These are phyloP conservation scores for Apostasia shenzhenica DNA, from an alignment of 106 monocot species.

Conservation along the genomic window DNA sequence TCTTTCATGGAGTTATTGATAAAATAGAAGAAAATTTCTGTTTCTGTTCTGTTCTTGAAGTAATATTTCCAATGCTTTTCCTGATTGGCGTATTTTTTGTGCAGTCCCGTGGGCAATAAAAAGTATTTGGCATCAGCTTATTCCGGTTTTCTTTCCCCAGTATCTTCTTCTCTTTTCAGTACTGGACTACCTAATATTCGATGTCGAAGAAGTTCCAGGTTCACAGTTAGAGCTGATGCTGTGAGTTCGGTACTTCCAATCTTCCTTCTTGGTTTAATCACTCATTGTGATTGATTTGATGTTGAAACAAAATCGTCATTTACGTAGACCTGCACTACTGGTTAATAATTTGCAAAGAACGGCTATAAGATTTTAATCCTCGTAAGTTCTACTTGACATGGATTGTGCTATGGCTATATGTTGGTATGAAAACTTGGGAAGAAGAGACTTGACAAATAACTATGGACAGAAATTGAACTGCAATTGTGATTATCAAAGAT, in stretches of 20 bases:
- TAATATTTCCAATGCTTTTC: neutral
- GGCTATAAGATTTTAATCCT: neutral
- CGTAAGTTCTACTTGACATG: neutral
- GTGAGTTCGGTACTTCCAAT: slow-evolving; percentile 33
- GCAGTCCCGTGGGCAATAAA: slow-evolving; percentile 27
- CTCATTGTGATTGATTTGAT: neutral
- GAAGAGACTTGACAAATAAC: too few relatives aligned
- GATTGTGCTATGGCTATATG: too few relatives aligned
- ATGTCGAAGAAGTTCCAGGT: slow-evolving; percentile 27
- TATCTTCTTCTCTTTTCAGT: slow-evolving; percentile 28
- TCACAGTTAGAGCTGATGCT: slow-evolving; percentile 76
- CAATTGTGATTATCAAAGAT: too few relatives aligned
- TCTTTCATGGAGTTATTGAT: neutral
- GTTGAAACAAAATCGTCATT: neutral
- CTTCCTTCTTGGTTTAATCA: too few relatives aligned
- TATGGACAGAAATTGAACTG: too few relatives aligned
- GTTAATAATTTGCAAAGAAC: neutral
- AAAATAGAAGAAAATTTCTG: neutral
- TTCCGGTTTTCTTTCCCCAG: slow-evolving; percentile 21
- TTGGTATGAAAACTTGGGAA: too few relatives aligned
- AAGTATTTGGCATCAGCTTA: slow-evolving; percentile 30
- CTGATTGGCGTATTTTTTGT: slow-evolving; percentile 4
- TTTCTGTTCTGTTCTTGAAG: neutral
- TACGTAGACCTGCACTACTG: neutral
- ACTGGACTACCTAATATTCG: slow-evolving; percentile 21